Base-by-base conservation (phyloP, 129 eudicot species). In the Saposhnikovia divaricata region DNA sequence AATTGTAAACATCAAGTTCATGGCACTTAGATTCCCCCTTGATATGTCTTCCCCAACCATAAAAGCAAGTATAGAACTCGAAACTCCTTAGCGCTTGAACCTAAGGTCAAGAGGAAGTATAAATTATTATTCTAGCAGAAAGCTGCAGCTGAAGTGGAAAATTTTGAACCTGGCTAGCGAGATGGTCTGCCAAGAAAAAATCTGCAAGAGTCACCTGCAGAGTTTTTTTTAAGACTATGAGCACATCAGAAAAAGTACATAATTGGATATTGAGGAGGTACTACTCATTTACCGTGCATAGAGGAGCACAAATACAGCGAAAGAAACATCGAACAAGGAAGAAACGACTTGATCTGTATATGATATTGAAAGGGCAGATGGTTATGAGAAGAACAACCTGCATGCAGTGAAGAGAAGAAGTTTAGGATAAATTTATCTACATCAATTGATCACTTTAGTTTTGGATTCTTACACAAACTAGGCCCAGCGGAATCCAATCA, bases 161-260 rank as follows among this genome's bases (percentile, higher is more conserved):
- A 73, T 72, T 39, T 51, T 25, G 10, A 68, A 90, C 97, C 98
- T 93, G 94, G 83, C 98, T 91, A 47, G 97, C 84, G 9, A 93
- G 85, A 77, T 93, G 97, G 81, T 93, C 98, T 10, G 98, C 98
- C 83, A 93, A 81, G 87, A 93, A 93, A 83, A 89, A 89, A 73
- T 93, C 97, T 10, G 93, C 90, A 72, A 93, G 89, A 73, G 89
- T 83, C 65, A 91, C 95, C 98, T 93, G 82, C 68, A 78, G 74
- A 38, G 2, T 46, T 46, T 46, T 46, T 44, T 46, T 11, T 46
- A 46, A 46, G 50, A 46, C 50, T 46, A 65, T 45, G 40, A 70
- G 76, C 76, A 78, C 8, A 28, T n/a, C 39, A 81, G 25, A 45
- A 48, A 34, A 68, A 23, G 48, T 38, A n/a, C 37, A 34, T 38